phyloP scores from a whole-genome alignment of 371 early-diverging fungal genomes.

The Mortierella sp. region DNA sequence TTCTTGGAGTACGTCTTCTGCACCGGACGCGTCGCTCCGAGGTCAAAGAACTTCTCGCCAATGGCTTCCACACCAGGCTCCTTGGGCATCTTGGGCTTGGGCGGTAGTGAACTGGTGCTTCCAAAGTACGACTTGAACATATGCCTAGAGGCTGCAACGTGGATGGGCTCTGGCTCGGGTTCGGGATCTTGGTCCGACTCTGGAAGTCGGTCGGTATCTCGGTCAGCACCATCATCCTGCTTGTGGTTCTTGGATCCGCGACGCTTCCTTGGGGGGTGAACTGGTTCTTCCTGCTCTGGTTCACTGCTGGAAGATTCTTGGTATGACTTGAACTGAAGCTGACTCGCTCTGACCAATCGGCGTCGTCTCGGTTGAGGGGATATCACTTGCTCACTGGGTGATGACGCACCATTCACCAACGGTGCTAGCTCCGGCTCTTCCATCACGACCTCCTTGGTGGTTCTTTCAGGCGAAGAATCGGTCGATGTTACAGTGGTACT shows the following conservation, averaged over 20 bases:
- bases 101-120: not conserved
- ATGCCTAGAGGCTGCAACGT: slow-evolving; percentile 11
- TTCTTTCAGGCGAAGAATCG: not conserved
- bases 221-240: not conserved
- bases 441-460: not conserved
- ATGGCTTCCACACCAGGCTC: not conserved
- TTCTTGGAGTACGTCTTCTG: slow-evolving; percentile 34
- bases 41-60: not conserved
- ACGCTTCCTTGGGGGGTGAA: not conserved
- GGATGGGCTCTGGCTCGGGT: slow-evolving; percentile 8
- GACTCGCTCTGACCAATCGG: slow-evolving; percentile 19
- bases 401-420: not conserved
- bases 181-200: slow-evolving; percentile 14
- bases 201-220: not conserved
- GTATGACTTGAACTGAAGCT: slow-evolving; percentile 16
- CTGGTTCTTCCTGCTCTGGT: not conserved
- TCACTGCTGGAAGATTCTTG: slow-evolving; percentile 16
- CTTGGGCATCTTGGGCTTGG: not conserved
- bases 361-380: slow-evolving; percentile 19
- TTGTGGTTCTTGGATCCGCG: not conserved
- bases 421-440: not conserved
- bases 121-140: slow-evolving; percentile 26
- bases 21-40: not conserved
- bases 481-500: not conserved
- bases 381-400: not conserved